A percentile compares a stretch with the other conserved stretches of the same genome.
These are phyloP conservation scores for Auricularia sp. DNA, from an alignment of 768 basidiomycete genomes.

Conservation along the genomic window DNA sequence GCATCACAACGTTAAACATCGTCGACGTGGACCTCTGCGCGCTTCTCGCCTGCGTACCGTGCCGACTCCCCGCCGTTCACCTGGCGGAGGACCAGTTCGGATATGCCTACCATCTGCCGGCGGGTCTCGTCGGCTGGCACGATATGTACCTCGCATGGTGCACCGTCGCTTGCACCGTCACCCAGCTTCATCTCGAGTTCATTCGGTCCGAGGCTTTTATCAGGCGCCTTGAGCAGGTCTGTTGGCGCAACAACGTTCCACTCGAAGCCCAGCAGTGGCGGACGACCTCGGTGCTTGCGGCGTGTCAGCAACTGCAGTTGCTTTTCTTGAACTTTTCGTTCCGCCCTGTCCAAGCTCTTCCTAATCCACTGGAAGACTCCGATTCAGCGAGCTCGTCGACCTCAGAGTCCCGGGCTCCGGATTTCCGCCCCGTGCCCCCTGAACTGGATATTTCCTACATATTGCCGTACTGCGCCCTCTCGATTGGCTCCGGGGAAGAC, in stretches of 20 bases:
- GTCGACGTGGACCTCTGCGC: background rate
- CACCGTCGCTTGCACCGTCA: background rate
- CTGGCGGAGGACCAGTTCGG: background rate
- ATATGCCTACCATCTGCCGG: background rate
- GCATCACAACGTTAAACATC: background rate
- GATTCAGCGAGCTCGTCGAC: too few relatives aligned
- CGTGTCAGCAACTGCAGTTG: background rate
- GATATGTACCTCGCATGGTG: background rate
- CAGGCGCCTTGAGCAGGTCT: background rate
- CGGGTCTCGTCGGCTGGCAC: background rate
- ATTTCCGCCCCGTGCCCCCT: background rate
- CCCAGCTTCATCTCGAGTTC: background rate
- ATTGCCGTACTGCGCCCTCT: background rate
- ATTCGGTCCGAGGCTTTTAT: background rate
- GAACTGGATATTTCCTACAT: background rate
- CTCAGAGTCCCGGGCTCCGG: too few relatives aligned
- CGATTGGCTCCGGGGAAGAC: too few relatives aligned
- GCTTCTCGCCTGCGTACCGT: background rate
- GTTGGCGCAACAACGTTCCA: background rate
- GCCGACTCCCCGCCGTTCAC: background rate
- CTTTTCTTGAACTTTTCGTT: too few relatives aligned
- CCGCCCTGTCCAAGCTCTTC: too few relatives aligned
- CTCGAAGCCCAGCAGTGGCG: background rate
- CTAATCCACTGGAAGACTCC: too few relatives aligned
- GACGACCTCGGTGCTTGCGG: background rate